These are phyloP conservation scores for Mycena vitilis DNA, from an alignment of 768 basidiomycete genomes.

Conservation along the genomic window DNA sequence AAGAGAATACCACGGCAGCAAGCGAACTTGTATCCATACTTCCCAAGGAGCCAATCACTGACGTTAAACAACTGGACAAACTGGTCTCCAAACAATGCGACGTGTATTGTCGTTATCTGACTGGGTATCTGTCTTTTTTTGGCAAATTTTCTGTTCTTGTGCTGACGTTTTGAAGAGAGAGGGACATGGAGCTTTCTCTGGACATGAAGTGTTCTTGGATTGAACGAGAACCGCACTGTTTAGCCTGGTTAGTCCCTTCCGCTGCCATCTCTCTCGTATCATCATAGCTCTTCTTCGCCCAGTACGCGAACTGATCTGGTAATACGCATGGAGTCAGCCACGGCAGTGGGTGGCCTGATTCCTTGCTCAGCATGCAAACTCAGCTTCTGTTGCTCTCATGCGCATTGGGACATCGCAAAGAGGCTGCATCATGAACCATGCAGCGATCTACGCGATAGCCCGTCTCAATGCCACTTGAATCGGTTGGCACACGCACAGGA, in stretches of 20 bases:
- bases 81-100: background rate
- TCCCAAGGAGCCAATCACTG: slow-evolving; percentile 23
- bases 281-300: slow-evolving; percentile 20
- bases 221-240: slow-evolving; percentile 18
- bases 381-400: slow-evolving; percentile 19
- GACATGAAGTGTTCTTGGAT: slow-evolving; percentile 19
- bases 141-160: slow-evolving; percentile 20
- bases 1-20: slow-evolving; percentile 17
- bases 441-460: slow-evolving; percentile 19
- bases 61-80: slow-evolving; percentile 13
- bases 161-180: slow-evolving; percentile 24
- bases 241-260: slow-evolving; percentile 25
- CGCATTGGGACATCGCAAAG: slow-evolving; percentile 20
- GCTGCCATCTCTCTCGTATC: slow-evolving; percentile 22
- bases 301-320: slow-evolving; percentile 18
- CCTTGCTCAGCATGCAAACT: slow-evolving; percentile 26
- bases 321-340: slow-evolving; percentile 21
- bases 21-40: slow-evolving; percentile 19
- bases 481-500: slow-evolving; percentile 20
- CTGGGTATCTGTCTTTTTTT: slow-evolving; percentile 15
- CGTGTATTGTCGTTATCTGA: slow-evolving; percentile 11
- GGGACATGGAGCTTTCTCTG: slow-evolving; percentile 14
- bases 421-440: slow-evolving; percentile 26
- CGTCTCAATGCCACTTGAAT: slow-evolving; percentile 25
- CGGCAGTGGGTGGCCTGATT: slow-evolving; percentile 15